Percentiles rank a stretch among this genome's conserved stretches.
Evolutionary conservation across 306 rosid species (phyloP).

Genomic region (Malus orientalis): DNA sequence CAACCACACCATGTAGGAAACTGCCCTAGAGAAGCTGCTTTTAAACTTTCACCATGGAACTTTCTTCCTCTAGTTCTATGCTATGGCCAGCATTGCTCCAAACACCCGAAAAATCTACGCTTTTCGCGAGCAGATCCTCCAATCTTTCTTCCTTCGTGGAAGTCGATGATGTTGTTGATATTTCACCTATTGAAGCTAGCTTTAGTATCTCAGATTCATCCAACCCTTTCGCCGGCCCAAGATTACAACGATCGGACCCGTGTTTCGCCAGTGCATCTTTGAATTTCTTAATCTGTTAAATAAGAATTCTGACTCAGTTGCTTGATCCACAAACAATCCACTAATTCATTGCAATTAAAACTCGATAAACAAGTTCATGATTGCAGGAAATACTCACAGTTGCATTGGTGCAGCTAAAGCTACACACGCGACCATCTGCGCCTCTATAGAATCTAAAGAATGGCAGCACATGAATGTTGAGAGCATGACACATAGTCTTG

Average conservation of each 20-base stretch:
- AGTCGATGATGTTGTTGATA: constrained; percentile 19
- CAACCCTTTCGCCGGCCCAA: constrained; percentile 64
- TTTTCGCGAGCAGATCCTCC: constrained; percentile 25
- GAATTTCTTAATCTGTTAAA: constrained; percentile 66
- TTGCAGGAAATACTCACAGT: constrained; percentile 44
- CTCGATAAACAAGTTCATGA: not conserved
- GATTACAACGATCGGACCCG: constrained; percentile 51
- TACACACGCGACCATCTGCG: constrained; percentile 61
- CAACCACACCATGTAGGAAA: not conserved
- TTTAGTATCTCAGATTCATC: constrained; percentile 52
- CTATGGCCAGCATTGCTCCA: constrained; percentile 13
- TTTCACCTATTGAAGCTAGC: constrained; percentile 41
- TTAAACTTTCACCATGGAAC: constrained; percentile 6
- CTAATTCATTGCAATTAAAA: not conserved
- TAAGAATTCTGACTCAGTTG: not conserved
- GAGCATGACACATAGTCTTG: constrained; percentile 57
- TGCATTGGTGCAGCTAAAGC: constrained; percentile 85
- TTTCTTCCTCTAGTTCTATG: constrained; percentile 21
- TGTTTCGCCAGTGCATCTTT: constrained; percentile 65
- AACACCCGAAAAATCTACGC: constrained; percentile 21
- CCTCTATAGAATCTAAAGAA: constrained; percentile 85
- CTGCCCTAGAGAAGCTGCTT: not conserved
- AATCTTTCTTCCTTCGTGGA: constrained; percentile 17
- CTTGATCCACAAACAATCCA: not conserved
- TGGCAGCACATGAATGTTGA: constrained; percentile 73